Evolutionary conservation across 2,329 filamentous ascomycete species (phyloP).

Genomic region (Trichoderma asperellum): DNA sequence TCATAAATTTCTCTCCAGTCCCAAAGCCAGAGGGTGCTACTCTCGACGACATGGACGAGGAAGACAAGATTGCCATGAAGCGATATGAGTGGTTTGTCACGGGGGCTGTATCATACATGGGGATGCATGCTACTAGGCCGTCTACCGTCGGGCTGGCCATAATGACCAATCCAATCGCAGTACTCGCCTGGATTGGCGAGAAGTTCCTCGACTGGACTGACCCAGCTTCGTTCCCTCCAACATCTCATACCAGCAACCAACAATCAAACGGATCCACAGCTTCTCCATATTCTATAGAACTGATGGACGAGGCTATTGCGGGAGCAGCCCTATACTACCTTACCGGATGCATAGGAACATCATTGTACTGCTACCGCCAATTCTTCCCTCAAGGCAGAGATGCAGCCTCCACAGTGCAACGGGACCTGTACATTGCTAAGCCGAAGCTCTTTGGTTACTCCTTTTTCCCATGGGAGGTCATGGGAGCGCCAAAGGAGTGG

Average conservation of each 20-base stretch:
- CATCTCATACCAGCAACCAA: neutral
- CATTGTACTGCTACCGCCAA: neutral
- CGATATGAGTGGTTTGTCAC: neutral
- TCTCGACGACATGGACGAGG: neutral
- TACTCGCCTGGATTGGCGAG: slow-evolving; percentile 13
- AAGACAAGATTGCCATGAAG: neutral
- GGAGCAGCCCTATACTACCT: slow-evolving; percentile 9
- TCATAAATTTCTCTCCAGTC: neutral
- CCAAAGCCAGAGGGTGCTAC: neutral
- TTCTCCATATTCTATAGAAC: neutral
- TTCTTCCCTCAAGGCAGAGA: neutral
- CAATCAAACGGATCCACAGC: neutral
- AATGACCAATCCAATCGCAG: neutral
- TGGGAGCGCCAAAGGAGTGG: neutral
- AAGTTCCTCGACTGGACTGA: slow-evolving; percentile 16
- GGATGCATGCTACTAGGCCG: neutral
- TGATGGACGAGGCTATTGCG: slow-evolving; percentile 9
- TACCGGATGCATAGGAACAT: neutral
- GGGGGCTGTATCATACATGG: neutral
- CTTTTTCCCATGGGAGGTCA: neutral
- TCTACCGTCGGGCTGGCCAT: neutral
- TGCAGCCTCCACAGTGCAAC: neutral
- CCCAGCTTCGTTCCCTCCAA: neutral
- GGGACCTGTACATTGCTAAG: neutral
- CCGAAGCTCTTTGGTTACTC: neutral